Conservation (phyloP, 2,329 filamentous ascomycete genomes). For the Ophiostoma tasmaniense region DNA sequence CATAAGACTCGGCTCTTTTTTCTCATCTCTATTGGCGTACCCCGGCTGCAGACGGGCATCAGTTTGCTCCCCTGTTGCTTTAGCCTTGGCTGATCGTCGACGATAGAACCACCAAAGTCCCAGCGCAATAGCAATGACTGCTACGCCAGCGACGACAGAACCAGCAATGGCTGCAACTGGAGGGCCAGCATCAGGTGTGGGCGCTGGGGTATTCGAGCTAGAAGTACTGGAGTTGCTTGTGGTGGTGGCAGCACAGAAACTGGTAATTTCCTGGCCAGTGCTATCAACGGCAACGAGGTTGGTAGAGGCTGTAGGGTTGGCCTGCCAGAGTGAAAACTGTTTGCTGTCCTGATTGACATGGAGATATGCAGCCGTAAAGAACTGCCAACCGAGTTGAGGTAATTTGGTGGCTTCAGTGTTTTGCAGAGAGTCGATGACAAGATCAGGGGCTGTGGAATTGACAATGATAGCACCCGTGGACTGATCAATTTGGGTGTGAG, state of each 20-base stretch:
- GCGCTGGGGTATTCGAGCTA: not conserved
- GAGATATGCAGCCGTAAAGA: conserved; percentile 27
- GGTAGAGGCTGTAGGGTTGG: conserved; percentile 8
- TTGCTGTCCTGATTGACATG: conserved; percentile 25
- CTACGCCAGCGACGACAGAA: not conserved
- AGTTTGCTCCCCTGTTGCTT: not conserved
- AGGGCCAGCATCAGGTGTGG: not conserved
- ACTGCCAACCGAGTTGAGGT: conserved; percentile 24
- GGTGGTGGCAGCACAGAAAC: conserved; percentile 8
- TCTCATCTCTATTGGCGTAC: not conserved
- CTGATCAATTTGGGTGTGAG: conserved; percentile 23
- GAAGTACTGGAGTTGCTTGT: not conserved
- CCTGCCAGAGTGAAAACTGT: conserved; percentile 23
- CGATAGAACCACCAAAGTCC: not conserved
- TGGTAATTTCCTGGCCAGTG: conserved; percentile 4
- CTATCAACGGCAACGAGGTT: conserved; percentile 19
- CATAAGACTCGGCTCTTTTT: not conserved
- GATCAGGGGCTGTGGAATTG: conserved; percentile 21
- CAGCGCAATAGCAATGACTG: not conserved
- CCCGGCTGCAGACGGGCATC: not conserved
- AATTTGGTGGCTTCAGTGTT: conserved; percentile 22
- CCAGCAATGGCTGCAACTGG: not conserved
- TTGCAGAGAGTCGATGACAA: conserved; percentile 24
- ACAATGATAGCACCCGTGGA: conserved; percentile 9
- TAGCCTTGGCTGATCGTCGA: not conserved